Evolutionary conservation across 352 stramenopile genomes (phyloP).

Genomic region (Pythium angustatum): DNA sequence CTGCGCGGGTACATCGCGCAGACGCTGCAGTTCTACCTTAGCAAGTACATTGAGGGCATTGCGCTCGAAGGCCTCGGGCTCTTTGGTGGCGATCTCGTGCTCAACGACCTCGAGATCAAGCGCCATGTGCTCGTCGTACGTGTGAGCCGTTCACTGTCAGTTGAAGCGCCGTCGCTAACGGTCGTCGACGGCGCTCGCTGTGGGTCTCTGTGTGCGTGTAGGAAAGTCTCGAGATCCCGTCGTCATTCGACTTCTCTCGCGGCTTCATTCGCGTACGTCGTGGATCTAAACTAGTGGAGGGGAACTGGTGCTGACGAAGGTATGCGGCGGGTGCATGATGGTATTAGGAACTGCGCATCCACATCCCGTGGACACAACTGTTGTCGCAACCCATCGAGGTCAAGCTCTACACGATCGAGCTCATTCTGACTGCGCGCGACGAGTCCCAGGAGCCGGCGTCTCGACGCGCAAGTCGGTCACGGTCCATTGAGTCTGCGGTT

Average conservation of each 20-base stretch:
- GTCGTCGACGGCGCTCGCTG: too few species aligned
- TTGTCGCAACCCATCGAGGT: conserved; percentile 86
- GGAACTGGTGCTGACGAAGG: not conserved
- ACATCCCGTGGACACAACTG: conserved; percentile 89
- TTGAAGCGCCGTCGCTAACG: too few species aligned
- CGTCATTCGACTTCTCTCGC: conserved; percentile 85
- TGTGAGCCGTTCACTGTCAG: conserved; percentile 27
- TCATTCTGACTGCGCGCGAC: conserved; percentile 74
- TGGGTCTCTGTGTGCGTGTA: conserved; percentile 16
- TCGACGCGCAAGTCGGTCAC: conserved; percentile 19
- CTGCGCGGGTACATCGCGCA: conserved; percentile 86
- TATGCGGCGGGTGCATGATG: not conserved
- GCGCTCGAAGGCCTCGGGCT: conserved; percentile 83
- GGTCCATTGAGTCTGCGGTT: conserved; percentile 18
- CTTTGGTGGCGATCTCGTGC: conserved; percentile 83
- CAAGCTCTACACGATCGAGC: conserved; percentile 88
- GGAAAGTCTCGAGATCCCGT: conserved; percentile 84
- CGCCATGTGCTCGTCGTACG: conserved; percentile 66
- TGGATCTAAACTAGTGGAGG: not conserved
- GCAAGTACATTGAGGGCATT: conserved; percentile 91
- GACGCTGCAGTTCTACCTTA: conserved; percentile 86
- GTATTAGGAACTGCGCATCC: conserved; percentile 78
- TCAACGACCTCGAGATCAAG: conserved; percentile 90
- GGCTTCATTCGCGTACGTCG: conserved; percentile 75
- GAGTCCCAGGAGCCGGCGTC: conserved; percentile 5